These are phyloP conservation scores for Fusarium succisae DNA, from an alignment of 2,329 filamentous ascomycete species.

Conservation along the genomic window DNA sequence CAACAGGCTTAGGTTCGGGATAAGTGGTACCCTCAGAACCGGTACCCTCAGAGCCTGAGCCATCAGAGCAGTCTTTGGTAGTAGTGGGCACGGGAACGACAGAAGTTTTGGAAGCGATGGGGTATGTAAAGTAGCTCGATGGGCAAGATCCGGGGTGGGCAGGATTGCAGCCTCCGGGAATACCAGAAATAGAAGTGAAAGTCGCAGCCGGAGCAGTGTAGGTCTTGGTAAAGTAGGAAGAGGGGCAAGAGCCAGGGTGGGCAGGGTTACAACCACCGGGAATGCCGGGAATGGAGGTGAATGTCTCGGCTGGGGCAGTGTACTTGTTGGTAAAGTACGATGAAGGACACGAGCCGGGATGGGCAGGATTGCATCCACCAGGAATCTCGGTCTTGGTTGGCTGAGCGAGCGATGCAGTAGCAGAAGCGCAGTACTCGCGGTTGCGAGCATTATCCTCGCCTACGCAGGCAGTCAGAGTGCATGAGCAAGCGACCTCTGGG, in stretches of 20 bases:
- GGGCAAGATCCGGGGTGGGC: slow-evolving; percentile 20
- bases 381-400: slow-evolving; percentile 17
- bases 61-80: neutral
- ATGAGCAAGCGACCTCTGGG: neutral
- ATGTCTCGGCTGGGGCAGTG: neutral
- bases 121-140: slow-evolving; percentile 6
- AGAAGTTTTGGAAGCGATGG: neutral
- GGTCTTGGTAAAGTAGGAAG: neutral
- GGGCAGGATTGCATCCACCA: neutral
- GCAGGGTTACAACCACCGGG: slow-evolving; percentile 25
- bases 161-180: slow-evolving; percentile 19
- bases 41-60: neutral
- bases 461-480: neutral
- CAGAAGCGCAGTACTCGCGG: slow-evolving; percentile 4
- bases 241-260: slow-evolving; percentile 22
- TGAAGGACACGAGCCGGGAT: neutral
- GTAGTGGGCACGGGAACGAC: neutral
- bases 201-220: neutral
- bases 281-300: slow-evolving; percentile 7
- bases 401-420: slow-evolving; percentile 1
- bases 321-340: neutral
- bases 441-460: neutral
- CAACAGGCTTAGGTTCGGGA: slow-evolving; percentile 5
- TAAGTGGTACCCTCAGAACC: neutral
- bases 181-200: neutral